Base-by-base conservation (phyloP, 2,329 filamentous ascomycete genomes). In the Colletotrichum eremochloae region DNA sequence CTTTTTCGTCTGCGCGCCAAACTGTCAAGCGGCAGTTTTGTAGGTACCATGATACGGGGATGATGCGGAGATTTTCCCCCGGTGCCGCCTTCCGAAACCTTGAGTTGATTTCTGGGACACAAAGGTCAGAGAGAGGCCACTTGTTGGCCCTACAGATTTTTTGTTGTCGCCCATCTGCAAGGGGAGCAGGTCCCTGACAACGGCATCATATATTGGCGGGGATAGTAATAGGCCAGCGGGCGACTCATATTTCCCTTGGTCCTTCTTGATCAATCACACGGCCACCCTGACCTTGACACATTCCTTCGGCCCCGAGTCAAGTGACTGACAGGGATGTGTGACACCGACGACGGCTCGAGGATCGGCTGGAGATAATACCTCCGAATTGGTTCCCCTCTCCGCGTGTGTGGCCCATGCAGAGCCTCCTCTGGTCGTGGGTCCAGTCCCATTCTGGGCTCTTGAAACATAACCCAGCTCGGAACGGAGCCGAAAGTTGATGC, bases 401-500 rank as follows among this genome's bases (percentile, higher is more conserved):
- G n/a, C 15, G 55, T 15, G n/a, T n/a, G 52, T 20, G 6, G 33
- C 20, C 46, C 40, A n/a, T 15, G 40, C 14, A 67, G 70, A 70
- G 48, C 67, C 60, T 61, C 66, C 57, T 40, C 36, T 14, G 40
- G 24, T 67, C 53, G 40, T 61, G 66, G 60, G 53, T 20, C 60
- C 55, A 65, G 60, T 56, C 48, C 67, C 20, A 65, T 40, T 50
- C 33, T 64, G 60, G 60, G 24, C 67, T 61, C 33, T 56, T 72
- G 70, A 72, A 67, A 72, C 70, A 57, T 4, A 36, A 55, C 38
- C 67, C 56, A 70, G 61, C 70, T 62, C 70, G 66, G 70, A 72
- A 70, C 66, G 40, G 40, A 63, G 38, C 61, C 70, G 66, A 65
- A 29, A 48, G 63, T 72, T 56, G 60, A 70, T 70, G 67, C 70